phyloP scores from a whole-genome alignment of 179 eudicot species.

The Silene noctiflora region DNA sequence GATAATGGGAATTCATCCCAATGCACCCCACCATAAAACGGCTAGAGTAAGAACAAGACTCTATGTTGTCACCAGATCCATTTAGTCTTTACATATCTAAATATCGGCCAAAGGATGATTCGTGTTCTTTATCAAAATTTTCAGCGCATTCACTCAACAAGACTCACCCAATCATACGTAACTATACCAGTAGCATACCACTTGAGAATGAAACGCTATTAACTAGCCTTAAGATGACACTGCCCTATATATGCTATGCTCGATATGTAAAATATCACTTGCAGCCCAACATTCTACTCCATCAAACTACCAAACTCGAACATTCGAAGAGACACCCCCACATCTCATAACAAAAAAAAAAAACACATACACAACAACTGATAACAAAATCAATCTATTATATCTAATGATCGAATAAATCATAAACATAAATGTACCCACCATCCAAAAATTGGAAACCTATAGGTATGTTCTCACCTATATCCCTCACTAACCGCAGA shows the following conservation, averaged over 20 bases:
- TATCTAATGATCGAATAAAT: background rate
- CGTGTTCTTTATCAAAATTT: background rate
- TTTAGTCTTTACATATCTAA: background rate
- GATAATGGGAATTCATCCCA: background rate
- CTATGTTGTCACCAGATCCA: background rate
- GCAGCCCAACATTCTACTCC: background rate
- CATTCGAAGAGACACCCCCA: background rate
- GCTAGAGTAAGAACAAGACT: background rate
- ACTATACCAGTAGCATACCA: background rate
- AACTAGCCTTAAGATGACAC: no score
- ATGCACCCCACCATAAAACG: background rate
- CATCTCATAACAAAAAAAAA: background rate
- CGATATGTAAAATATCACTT: background rate
- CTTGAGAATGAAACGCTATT: background rate
- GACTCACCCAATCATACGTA: background rate
- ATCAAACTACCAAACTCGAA: background rate
- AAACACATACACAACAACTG: background rate
- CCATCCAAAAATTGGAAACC: background rate
- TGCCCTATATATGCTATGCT: background rate
- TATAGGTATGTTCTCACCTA: slow-evolving; percentile 42
- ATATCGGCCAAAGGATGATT: background rate
- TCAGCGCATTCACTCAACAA: background rate
- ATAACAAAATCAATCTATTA: background rate
- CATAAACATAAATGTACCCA: background rate
- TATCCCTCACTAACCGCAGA: slow-evolving; percentile 79